A percentile compares a stretch with the other conserved stretches of the same genome.
Evolutionary conservation across 108 stramenopile species (phyloP).

Genomic region (Skeletonema grethae): DNA sequence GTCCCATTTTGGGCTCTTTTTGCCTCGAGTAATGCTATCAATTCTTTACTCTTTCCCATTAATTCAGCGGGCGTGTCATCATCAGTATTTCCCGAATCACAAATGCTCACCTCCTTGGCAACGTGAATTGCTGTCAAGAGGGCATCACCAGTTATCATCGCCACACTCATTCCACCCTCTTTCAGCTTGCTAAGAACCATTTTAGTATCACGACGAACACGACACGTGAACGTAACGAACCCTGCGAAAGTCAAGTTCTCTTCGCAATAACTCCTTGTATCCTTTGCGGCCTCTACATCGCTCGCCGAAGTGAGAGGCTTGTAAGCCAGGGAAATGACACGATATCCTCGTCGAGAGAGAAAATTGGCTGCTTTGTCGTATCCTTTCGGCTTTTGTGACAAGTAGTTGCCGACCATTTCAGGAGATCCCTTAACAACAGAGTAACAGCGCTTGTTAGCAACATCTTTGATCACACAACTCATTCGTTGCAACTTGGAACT

Average conservation of each 20-base stretch:
- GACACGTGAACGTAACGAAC: conserved; percentile 96
- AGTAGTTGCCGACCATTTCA: conserved; percentile 87
- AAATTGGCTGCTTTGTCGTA: conserved; percentile 76
- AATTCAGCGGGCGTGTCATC: conserved; percentile 18
- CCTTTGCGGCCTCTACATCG: conserved; percentile 64
- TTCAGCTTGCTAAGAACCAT: conserved; percentile 72
- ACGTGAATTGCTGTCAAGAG: conserved; percentile 95
- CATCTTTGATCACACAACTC: conserved; percentile 88
- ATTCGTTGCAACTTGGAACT: conserved; percentile 96
- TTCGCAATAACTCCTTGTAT: conserved; percentile 73
- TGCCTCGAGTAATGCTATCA: conserved; percentile 50
- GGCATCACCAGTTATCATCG: conserved; percentile 98
- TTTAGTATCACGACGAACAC: conserved; percentile 90
- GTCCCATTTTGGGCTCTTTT: conserved; percentile 32
- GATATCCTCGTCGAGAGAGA: conserved; percentile 82
- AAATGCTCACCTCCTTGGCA: conserved; percentile 90
- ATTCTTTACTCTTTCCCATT: conserved; percentile 63
- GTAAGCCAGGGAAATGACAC: conserved; percentile 93
- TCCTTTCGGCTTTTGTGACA: conserved; percentile 65
- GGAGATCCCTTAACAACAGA: conserved; percentile 96
- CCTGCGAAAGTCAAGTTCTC: conserved; percentile 83
- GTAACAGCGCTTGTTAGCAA: conserved; percentile 52
- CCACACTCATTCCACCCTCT: conserved; percentile 81
- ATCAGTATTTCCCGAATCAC: conserved; percentile 43
- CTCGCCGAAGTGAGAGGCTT: conserved; percentile 55